A percentile compares a stretch with the other conserved stretches of the same genome.
These are phyloP conservation scores for Pleurotus pulmonarius DNA, from an alignment of 768 basidiomycete species.

Conservation along the genomic window DNA sequence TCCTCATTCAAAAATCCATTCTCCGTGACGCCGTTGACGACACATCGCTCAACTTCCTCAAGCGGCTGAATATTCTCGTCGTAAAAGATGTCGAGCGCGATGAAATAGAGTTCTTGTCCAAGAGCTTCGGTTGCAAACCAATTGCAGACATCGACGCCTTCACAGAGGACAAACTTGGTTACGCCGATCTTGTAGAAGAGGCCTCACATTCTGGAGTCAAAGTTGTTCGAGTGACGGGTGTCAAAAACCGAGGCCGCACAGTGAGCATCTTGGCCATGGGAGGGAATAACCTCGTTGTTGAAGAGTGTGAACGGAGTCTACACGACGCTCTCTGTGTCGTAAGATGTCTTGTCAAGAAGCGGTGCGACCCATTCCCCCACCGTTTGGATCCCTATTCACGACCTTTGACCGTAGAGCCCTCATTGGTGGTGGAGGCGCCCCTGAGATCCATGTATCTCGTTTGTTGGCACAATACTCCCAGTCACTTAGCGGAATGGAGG, in stretches of 20 bases:
- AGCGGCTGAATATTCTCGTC: constrained; percentile 92
- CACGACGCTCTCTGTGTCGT: constrained; percentile 99
- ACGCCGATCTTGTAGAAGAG: constrained; percentile 95
- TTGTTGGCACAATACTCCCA: constrained; percentile 88
- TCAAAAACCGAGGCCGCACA: constrained; percentile 92
- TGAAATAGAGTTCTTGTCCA: constrained; percentile 95
- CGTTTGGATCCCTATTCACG: not conserved
- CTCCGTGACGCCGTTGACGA: constrained; percentile 99
- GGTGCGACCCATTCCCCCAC: constrained; percentile 45
- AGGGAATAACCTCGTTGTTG: constrained; percentile 86
- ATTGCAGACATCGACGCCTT: constrained; percentile 97
- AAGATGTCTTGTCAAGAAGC: constrained; percentile 95
- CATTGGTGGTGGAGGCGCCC: constrained; percentile 95
- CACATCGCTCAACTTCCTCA: constrained; percentile 94
- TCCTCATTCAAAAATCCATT: constrained; percentile 99
- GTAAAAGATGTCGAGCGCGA: constrained; percentile 98
- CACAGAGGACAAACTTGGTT: constrained; percentile 96
- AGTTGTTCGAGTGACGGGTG: constrained; percentile 91
- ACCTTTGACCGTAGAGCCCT: constrained; percentile 44
- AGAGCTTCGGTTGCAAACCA: constrained; percentile 93
- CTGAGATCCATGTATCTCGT: constrained; percentile 96
- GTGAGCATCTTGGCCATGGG: constrained; percentile 96
- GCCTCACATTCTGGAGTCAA: constrained; percentile 76
- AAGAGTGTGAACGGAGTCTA: constrained; percentile 95
- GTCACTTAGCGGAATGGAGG: constrained; percentile 95